These are phyloP conservation scores for Phytophthora meadii DNA, from an alignment of 352 stramenopile species.

Conservation along the genomic window DNA sequence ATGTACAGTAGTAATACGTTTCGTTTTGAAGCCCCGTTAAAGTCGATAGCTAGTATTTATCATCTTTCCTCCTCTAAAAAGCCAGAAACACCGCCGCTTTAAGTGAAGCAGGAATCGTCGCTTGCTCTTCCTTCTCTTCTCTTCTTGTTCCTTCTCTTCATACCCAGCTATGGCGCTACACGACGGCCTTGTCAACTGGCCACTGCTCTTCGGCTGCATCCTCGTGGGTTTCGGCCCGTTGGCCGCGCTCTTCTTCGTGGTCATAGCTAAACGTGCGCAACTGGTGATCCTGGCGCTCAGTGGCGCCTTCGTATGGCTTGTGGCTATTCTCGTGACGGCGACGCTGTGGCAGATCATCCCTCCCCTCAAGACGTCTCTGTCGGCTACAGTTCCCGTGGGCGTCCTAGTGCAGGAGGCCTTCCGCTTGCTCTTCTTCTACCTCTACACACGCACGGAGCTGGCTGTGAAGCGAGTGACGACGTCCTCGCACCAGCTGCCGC, in stretches of 20 bases:
- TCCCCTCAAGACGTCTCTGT: slow-evolving; percentile 73
- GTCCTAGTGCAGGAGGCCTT: slow-evolving; percentile 80
- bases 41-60: too few relatives aligned
- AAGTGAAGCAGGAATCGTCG: neutral
- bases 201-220: slow-evolving; percentile 86
- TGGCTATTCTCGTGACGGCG: slow-evolving; percentile 79
- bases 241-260: slow-evolving; percentile 78
- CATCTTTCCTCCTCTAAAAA: neutral
- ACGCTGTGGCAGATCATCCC: slow-evolving; percentile 82
- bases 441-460: slow-evolving; percentile 79
- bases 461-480: slow-evolving; percentile 83
- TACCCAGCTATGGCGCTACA: slow-evolving; percentile 63
- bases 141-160: too few relatives aligned
- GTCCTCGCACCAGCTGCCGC: slow-evolving; percentile 76
- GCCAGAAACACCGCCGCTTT: neutral
- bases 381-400: slow-evolving; percentile 73
- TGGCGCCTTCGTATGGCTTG: slow-evolving; percentile 84
- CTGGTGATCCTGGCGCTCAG: slow-evolving; percentile 85
- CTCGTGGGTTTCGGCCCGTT: slow-evolving; percentile 81
- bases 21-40: too few relatives aligned
- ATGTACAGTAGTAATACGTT: too few relatives aligned
- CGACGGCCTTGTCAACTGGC: slow-evolving; percentile 82
- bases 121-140: neutral
- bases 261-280: slow-evolving; percentile 83
- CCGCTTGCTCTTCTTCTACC: slow-evolving; percentile 73